Percentiles rank a stretch among this genome's conserved stretches.
Evolutionary conservation across 495 filamentous ascomycete species (phyloP).

Genomic region (Daldinia concentrica): DNA sequence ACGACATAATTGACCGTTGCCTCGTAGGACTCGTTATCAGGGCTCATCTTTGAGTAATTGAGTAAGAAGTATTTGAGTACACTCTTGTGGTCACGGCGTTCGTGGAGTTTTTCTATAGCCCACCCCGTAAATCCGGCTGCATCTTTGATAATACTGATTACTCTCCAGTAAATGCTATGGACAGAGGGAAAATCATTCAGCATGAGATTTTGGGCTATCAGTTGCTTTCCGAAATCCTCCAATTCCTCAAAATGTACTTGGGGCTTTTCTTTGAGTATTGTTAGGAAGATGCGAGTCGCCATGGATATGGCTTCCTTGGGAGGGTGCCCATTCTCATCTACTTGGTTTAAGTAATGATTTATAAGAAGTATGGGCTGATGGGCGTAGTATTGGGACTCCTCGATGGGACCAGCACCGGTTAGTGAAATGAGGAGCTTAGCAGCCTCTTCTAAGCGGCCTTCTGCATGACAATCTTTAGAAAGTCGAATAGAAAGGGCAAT

Average conservation of each 20-base stretch:
- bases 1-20: conserved; percentile 44
- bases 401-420: conserved; percentile 40
- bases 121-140: conserved; percentile 32
- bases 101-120: conserved; percentile 45
- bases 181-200: conserved; percentile 29
- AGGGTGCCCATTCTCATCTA: conserved; percentile 12
- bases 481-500: conserved; percentile 50
- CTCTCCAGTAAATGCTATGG: conserved; percentile 46
- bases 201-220: conserved; percentile 44
- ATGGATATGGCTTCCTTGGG: conserved; percentile 27
- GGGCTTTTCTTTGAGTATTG: conserved; percentile 45
- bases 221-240: conserved; percentile 42
- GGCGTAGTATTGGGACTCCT: conserved; percentile 48
- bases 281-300: conserved; percentile 50
- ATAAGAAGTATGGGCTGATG: conserved; percentile 50
- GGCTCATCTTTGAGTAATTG: conserved; percentile 44
- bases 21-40: conserved; percentile 28
- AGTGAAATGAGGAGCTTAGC: conserved; percentile 46
- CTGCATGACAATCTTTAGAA: conserved; percentile 47
- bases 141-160: conserved; percentile 28
- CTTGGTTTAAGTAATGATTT: conserved; percentile 38
- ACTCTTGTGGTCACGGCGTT: conserved; percentile 42
- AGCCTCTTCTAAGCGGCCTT: conserved; percentile 45
- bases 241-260: conserved; percentile 14
- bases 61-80: conserved; percentile 48